Evolutionary conservation across 2,329 filamentous ascomycete species (phyloP).

Genomic region (Botryotinia convoluta): DNA sequence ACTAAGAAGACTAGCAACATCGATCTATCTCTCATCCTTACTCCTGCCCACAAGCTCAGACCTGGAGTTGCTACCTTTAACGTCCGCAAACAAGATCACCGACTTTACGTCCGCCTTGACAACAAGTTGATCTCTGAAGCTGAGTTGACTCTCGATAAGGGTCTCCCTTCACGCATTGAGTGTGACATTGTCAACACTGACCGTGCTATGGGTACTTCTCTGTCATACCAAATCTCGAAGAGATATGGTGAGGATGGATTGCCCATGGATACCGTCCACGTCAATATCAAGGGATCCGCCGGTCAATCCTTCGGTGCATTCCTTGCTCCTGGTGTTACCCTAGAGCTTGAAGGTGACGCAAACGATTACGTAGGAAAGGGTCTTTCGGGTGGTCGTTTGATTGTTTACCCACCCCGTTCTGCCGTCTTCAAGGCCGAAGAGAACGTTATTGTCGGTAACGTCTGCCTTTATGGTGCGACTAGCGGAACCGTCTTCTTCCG

Average conservation of each 20-base stretch:
- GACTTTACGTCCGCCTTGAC: conserved; percentile 86
- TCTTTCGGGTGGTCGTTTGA: conserved; percentile 86
- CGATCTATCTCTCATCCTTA: conserved; percentile 87
- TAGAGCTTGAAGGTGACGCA: conserved; percentile 92
- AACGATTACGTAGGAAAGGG: conserved; percentile 98
- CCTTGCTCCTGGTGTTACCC: conserved; percentile 86
- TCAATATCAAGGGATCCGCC: conserved; percentile 93
- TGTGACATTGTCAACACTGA: conserved; percentile 97
- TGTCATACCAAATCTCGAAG: conserved; percentile 95
- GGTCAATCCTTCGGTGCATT: conserved; percentile 96
- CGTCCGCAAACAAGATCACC: conserved; percentile 95
- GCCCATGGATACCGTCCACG: conserved; percentile 89
- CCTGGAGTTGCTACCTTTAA: conserved; percentile 96
- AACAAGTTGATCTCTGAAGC: conserved; percentile 97
- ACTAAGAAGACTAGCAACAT: conserved; percentile 90
- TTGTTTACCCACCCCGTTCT: conserved; percentile 86
- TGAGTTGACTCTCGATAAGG: conserved; percentile 91
- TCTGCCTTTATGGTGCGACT: conserved; percentile 92
- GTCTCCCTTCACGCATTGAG: conserved; percentile 87
- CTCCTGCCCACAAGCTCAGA: conserved; percentile 91
- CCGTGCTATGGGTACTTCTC: conserved; percentile 85
- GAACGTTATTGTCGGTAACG: conserved; percentile 90
- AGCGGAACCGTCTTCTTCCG: conserved; percentile 93
- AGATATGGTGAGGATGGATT: conserved; percentile 85
- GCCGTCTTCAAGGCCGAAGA: conserved; percentile 95